Conservation (phyloP, 73 alveolate species). For the Breviolum minutum region DNA sequence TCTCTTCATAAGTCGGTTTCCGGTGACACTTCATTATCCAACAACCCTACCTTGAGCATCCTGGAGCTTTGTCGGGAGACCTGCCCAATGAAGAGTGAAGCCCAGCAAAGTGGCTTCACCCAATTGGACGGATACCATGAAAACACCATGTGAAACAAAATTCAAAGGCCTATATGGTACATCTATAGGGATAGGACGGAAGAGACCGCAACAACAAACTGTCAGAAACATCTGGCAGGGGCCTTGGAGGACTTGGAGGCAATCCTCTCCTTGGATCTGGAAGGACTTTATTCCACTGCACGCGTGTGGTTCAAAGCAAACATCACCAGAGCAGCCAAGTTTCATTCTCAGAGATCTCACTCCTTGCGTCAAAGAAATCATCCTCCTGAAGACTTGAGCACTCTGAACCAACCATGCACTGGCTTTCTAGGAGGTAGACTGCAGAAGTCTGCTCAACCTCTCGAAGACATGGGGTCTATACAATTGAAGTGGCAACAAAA, state of each 20-base stretch:
- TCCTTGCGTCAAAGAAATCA: constrained; percentile 11
- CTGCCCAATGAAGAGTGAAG: background rate
- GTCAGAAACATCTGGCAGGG: background rate
- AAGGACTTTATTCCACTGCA: background rate
- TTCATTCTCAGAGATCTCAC: background rate
- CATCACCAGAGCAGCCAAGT: background rate
- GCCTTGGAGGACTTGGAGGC: constrained; percentile 57
- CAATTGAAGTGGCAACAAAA: no score
- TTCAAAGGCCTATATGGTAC: background rate
- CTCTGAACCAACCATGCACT: no score
- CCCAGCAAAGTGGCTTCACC: no score
- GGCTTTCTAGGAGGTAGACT: no score
- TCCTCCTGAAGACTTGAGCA: background rate
- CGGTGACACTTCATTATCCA: no score
- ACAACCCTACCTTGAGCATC: background rate
- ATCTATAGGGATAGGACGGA: no score
- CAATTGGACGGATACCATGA: no score
- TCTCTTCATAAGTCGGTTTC: no score
- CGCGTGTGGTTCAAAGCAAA: background rate
- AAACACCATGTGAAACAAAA: background rate
- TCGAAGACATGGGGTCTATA: no score
- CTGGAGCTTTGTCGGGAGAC: constrained; percentile 36
- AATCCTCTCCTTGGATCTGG: background rate
- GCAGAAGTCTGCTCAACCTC: no score
- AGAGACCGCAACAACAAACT: no score